Conservation (phyloP, 208 protist genomes). For the Spironucleus salmonicida region DNA sequence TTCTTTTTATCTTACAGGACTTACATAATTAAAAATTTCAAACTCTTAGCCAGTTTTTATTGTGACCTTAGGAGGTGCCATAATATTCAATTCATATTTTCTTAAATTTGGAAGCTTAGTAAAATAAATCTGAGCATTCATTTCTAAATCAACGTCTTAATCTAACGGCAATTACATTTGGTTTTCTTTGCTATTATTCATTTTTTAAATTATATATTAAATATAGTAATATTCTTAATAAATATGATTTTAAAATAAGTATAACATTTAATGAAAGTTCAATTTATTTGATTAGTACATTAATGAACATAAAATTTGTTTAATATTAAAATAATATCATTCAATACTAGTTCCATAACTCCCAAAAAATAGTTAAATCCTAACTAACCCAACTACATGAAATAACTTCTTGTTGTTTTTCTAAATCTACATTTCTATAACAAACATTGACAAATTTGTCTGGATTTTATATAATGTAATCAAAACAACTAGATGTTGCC, state of each 20-base stretch:
- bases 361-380: conserved; percentile 7
- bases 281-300: conserved; percentile 13
- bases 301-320: conserved; percentile 14
- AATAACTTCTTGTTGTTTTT: too few species aligned
- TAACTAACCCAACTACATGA: conserved; percentile 1
- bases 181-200: not conserved
- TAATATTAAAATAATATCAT: conserved; percentile 21
- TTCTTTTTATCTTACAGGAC: too few species aligned
- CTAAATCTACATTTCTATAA: not conserved
- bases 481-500: conserved; percentile 37
- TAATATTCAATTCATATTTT: conserved; percentile 14
- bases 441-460: conserved; percentile 32
- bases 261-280: conserved; percentile 4
- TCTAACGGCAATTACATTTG: not conserved
- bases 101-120: not conserved
- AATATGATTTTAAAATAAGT: conserved; percentile 18
- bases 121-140: not conserved
- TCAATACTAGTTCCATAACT: not conserved
- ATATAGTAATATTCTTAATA: conserved; percentile 16
- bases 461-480: conserved; percentile 21
- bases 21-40: too few species aligned
- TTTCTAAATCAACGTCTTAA: conserved; percentile 5
- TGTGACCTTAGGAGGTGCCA: not conserved
- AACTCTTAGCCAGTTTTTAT: not conserved
- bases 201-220: conserved; percentile 20